Evolutionary conservation across 2,329 filamentous ascomycete genomes (phyloP).

Genomic region (Ascochyta viciae-villosae): DNA sequence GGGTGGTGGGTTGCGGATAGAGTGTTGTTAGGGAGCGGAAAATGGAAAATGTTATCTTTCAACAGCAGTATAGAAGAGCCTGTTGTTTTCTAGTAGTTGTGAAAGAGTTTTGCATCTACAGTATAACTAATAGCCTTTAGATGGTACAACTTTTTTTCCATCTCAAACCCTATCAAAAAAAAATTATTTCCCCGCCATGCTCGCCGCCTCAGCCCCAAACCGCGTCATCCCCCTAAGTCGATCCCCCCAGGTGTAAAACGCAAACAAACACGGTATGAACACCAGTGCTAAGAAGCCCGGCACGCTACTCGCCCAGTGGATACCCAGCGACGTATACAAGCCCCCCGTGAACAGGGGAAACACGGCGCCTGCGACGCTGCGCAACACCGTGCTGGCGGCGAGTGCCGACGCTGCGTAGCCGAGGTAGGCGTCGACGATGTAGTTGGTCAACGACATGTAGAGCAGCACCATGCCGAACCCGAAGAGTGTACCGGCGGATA

Average conservation of each 20-base stretch:
- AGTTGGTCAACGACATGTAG: constrained; percentile 63
- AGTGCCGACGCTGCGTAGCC: constrained; percentile 48
- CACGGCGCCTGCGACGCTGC: constrained; percentile 55
- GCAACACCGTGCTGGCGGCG: constrained; percentile 54
- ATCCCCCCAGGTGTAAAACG: constrained; percentile 27
- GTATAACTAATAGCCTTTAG: too few relatives aligned
- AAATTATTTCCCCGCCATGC: constrained; percentile 16
- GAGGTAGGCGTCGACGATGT: constrained; percentile 70
- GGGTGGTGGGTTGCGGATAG: too few relatives aligned
- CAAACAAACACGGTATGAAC: constrained; percentile 41
- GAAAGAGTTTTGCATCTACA: too few relatives aligned
- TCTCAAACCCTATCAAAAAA: too few relatives aligned
- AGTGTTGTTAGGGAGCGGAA: too few relatives aligned
- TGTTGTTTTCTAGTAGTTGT: too few relatives aligned
- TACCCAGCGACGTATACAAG: constrained; percentile 55
- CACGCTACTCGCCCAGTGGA: constrained; percentile 57
- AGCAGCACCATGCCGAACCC: constrained; percentile 50
- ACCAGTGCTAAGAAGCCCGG: constrained; percentile 56
- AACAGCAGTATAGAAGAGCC: too few relatives aligned
- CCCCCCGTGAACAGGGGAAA: constrained; percentile 58
- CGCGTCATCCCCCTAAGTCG: constrained; percentile 26
- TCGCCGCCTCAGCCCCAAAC: constrained; percentile 28
- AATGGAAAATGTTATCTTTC: too few relatives aligned
- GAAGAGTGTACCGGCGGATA: constrained; percentile 58
- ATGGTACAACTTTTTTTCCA: too few relatives aligned